Base-by-base conservation (phyloP, 2,329 filamentous ascomycete species). In the Ascochyta koolunga region DNA sequence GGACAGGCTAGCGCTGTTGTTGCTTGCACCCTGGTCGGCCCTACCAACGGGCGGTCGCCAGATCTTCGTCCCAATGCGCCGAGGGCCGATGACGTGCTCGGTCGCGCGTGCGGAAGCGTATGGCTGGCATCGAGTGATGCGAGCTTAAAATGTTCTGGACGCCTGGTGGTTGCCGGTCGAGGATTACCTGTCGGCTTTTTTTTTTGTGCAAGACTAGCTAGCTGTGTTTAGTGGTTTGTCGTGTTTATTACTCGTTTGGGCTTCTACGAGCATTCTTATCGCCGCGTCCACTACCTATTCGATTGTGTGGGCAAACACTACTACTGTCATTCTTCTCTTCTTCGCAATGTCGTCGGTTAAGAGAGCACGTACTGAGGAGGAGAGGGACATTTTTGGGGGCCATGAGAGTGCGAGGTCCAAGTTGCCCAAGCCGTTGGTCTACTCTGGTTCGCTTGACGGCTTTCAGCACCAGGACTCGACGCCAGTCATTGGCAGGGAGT, bases 401-500 rank as follows among this genome's bases (percentile, higher is more conserved):
- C 54, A 68, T 44, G 38, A 56, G n/a, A 55, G 25, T 31, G 67
- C 67, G n/a, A 53, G 63, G 21, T 58, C 66, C 24, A 64, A 61
- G 32, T 51, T 67, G 11, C 18, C 50, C 6, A 59, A 67, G 45
- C 65, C 66, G 9, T 48, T 70, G 37, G 18, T 48, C 4, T 67
- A 70, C 45, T 64, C 63, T 2, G 66, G 67, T n/a, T 59, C 63
- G 10, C 39, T 70, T 35, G 66, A 69, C 21, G 38, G 13, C 11
- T 68, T 65, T 50, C 63, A 60, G 37, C 51, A 65, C 8, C 66
- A 66, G 46, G 80, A 83, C 49, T 70, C 81, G 2, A 84, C 81
- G 2, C 80, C 80, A 7, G 71, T 78, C 16, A 82, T 83, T 56
- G 81, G 81, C 13, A 73, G 73, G 18, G 81, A 83, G 60, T 83